phyloP scores from a whole-genome alignment of 2,329 filamentous ascomycete species.

The Xylaria sp. region DNA sequence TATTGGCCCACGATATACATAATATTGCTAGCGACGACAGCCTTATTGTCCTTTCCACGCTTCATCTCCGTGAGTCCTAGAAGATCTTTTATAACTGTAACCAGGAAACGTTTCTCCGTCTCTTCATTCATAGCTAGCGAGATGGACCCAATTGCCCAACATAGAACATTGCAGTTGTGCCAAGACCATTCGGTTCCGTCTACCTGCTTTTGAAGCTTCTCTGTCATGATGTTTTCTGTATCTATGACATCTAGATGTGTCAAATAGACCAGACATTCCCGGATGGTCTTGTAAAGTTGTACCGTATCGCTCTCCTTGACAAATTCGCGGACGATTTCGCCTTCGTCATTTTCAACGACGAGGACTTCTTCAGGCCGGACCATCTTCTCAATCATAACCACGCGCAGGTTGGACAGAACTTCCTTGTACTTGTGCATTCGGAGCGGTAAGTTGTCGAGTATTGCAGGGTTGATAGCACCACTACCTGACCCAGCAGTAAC shows the following conservation, averaged over 20 bases:
- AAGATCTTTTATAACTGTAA: slow-evolving; percentile 98
- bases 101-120: slow-evolving; percentile 97
- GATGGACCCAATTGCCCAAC: slow-evolving; percentile 99
- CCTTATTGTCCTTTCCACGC: slow-evolving; percentile 99
- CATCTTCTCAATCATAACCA: slow-evolving; percentile 99
- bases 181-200: slow-evolving; percentile 98
- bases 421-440: slow-evolving; percentile 98
- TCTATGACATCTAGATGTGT: slow-evolving; percentile 98
- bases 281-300: slow-evolving; percentile 98
- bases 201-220: slow-evolving; percentile 94
- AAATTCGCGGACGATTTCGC: slow-evolving; percentile 98
- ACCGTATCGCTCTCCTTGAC: slow-evolving; percentile 99
- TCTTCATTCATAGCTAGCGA: slow-evolving; percentile 99
- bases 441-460: slow-evolving; percentile 90
- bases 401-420: slow-evolving; percentile 89
- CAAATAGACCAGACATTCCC: slow-evolving; percentile 95
- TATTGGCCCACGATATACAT: slow-evolving; percentile 99
- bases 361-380: slow-evolving; percentile 96
- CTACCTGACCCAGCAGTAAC: slow-evolving; percentile 73
- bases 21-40: slow-evolving; percentile 98
- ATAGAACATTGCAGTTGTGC: slow-evolving; percentile 99
- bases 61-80: slow-evolving; percentile 99
- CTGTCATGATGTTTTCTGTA: slow-evolving; percentile 99
- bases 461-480: slow-evolving; percentile 83
- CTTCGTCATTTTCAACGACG: slow-evolving; percentile 99